phyloP scores from a whole-genome alignment of 805 yeast species.

The Saccharomycopsis fodiens region DNA sequence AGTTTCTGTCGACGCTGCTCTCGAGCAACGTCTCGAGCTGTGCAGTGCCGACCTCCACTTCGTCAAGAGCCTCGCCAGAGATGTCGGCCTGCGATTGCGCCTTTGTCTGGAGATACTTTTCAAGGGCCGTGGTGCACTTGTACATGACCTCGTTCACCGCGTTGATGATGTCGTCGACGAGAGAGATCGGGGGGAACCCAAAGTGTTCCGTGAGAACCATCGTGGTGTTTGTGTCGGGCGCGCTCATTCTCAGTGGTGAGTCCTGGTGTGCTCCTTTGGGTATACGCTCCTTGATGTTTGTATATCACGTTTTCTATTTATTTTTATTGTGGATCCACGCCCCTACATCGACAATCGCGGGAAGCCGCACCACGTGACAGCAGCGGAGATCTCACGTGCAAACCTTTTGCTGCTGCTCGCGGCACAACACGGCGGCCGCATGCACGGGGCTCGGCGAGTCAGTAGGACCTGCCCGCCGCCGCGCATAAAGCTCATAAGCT shows the following conservation, averaged over 20 bases:
- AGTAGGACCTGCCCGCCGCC: too few species aligned
- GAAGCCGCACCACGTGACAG: too few species aligned
- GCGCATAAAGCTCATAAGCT: too few species aligned
- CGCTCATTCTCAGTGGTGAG: slow-evolving; percentile 28
- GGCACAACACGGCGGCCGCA: too few species aligned
- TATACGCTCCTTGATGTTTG: too few species aligned
- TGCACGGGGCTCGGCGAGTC: too few species aligned
- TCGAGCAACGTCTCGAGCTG: slow-evolving; percentile 71
- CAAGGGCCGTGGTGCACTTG: slow-evolving; percentile 74
- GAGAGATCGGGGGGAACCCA: slow-evolving; percentile 74
- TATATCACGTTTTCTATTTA: too few species aligned
- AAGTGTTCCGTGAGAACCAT: slow-evolving; percentile 75
- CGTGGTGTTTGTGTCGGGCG: slow-evolving; percentile 33
- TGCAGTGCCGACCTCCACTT: slow-evolving; percentile 72
- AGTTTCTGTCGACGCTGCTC: slow-evolving; percentile 67
- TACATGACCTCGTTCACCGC: slow-evolving; percentile 80
- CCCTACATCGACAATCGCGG: too few species aligned
- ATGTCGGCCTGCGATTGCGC: slow-evolving; percentile 27
- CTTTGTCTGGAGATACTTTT: slow-evolving; percentile 42
- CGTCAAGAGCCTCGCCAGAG: slow-evolving; percentile 33
- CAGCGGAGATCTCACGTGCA: neutral
- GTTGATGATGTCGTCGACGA: slow-evolving; percentile 82
- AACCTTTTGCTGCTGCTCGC: too few species aligned
- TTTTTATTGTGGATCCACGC: too few species aligned
- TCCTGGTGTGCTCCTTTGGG: too few species aligned